Conservation (phyloP, 164 flowering plant species). For the Nymphaea colorata region DNA sequence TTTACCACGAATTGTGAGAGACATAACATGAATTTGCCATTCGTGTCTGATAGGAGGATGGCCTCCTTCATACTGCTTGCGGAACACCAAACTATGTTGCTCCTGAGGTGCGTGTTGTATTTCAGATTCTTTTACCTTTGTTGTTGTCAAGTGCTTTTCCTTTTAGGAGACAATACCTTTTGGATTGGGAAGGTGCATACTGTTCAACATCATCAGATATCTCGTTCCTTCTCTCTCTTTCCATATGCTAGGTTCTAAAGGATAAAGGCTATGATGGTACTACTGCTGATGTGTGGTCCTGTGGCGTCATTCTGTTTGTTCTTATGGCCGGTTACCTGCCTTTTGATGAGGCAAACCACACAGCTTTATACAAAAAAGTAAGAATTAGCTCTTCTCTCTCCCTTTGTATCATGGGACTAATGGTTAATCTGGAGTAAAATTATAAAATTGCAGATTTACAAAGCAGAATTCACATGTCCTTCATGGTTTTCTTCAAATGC, state of each 20-base stretch:
- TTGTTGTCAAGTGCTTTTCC: not conserved
- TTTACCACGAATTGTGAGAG: not conserved
- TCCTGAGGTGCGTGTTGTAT: conserved; percentile 59
- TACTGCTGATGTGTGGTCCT: conserved; percentile 89
- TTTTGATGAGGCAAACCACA: conserved; percentile 72
- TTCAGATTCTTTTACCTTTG: not conserved
- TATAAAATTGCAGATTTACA: conserved; percentile 42
- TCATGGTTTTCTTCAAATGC: conserved; percentile 70
- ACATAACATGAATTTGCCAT: not conserved
- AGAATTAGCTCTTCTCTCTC: conserved; percentile 4
- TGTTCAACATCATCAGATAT: too few relatives aligned
- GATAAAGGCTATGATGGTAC: conserved; percentile 88
- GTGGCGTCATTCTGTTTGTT: conserved; percentile 93
- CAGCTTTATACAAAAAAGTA: conserved; percentile 64
- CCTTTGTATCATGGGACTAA: not conserved
- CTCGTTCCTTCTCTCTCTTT: not conserved
- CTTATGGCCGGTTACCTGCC: conserved; percentile 94
- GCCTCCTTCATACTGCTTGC: conserved; percentile 87
- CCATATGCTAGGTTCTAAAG: conserved; percentile 48
- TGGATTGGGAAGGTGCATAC: too few relatives aligned
- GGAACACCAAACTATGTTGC: conserved; percentile 98
- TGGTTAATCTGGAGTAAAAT: not conserved
- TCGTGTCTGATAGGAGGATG: conserved; percentile 51
- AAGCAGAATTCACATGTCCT: conserved; percentile 68
- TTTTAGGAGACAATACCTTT: not conserved